These are phyloP conservation scores for Hypoxylon sp. DNA, from an alignment of 2,329 filamentous ascomycete species.

Conservation along the genomic window DNA sequence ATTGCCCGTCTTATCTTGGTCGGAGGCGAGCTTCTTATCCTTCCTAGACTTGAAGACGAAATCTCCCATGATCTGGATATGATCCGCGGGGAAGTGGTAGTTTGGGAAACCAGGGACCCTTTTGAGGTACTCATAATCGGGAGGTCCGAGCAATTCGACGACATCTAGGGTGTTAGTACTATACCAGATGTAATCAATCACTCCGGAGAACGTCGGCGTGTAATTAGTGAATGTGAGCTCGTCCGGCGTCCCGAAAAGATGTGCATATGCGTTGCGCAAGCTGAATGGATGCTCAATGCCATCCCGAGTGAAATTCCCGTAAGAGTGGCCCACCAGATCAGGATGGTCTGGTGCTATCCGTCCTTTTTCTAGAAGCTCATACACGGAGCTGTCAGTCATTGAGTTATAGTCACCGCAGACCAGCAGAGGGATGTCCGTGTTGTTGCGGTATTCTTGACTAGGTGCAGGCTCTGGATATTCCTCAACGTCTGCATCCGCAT, in stretches of 20 bases:
- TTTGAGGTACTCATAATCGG: slow-evolving; percentile 87
- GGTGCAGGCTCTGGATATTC: slow-evolving; percentile 77
- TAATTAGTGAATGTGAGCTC: slow-evolving; percentile 97
- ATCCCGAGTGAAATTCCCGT: slow-evolving; percentile 92
- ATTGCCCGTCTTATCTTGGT: slow-evolving; percentile 45
- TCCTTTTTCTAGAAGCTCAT: slow-evolving; percentile 88
- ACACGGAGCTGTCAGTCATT: slow-evolving; percentile 86
- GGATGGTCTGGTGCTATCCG: slow-evolving; percentile 82
- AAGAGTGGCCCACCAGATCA: slow-evolving; percentile 85
- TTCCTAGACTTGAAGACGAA: slow-evolving; percentile 91
- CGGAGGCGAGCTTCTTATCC: slow-evolving; percentile 73
- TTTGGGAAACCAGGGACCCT: slow-evolving; percentile 92
- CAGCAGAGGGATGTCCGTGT: slow-evolving; percentile 89
- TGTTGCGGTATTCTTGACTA: slow-evolving; percentile 87
- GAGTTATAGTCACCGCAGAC: slow-evolving; percentile 99
- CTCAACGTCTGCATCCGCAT: slow-evolving; percentile 61
- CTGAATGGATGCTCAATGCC: slow-evolving; percentile 97
- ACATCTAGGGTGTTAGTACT: slow-evolving; percentile 91
- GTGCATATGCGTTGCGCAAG: slow-evolving; percentile 88
- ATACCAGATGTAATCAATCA: slow-evolving; percentile 99
- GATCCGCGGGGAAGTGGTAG: slow-evolving; percentile 94
- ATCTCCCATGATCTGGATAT: slow-evolving; percentile 89
- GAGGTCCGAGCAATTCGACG: slow-evolving; percentile 85
- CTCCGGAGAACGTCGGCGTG: slow-evolving; percentile 90
- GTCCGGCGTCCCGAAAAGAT: slow-evolving; percentile 84